Evolutionary conservation across 176 grass and related monocot species (phyloP).

Genomic region (Rhynchospora pubera): DNA sequence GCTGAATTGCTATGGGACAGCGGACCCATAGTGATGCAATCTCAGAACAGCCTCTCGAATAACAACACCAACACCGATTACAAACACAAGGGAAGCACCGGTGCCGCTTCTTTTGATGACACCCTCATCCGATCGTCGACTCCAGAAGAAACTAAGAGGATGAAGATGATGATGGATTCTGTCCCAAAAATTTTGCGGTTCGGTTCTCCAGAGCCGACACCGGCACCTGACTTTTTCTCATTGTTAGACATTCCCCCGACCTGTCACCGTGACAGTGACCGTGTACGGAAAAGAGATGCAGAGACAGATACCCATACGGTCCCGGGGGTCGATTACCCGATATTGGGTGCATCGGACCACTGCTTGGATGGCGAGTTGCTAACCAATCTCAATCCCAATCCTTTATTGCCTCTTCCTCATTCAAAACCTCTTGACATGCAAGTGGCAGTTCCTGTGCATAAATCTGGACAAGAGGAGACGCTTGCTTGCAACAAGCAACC

Average conservation of each 20-base stretch:
- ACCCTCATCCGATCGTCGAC: background rate
- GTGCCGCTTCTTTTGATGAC: background rate
- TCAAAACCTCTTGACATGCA: background rate
- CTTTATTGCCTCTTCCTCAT: background rate
- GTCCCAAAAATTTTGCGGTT: background rate
- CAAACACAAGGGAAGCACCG: background rate
- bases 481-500: background rate
- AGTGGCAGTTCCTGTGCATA: background rate
- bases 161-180: background rate
- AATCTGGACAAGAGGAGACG: background rate
- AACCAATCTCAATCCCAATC: slow-evolving; percentile 11
- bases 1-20: slow-evolving; percentile 33
- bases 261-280: background rate
- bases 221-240: background rate
- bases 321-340: slow-evolving; percentile 27
- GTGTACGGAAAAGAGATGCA: background rate
- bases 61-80: background rate
- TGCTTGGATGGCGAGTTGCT: slow-evolving; percentile 10
- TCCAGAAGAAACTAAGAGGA: background rate
- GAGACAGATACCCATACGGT: slow-evolving; percentile 3
- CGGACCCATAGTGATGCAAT: slow-evolving; percentile 21
- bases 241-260: background rate
- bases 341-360: slow-evolving; percentile 15
- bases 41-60: background rate
- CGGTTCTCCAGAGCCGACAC: background rate